Conservation (phyloP, 1,139 yeast genomes). For the Pichia sp. region DNA sequence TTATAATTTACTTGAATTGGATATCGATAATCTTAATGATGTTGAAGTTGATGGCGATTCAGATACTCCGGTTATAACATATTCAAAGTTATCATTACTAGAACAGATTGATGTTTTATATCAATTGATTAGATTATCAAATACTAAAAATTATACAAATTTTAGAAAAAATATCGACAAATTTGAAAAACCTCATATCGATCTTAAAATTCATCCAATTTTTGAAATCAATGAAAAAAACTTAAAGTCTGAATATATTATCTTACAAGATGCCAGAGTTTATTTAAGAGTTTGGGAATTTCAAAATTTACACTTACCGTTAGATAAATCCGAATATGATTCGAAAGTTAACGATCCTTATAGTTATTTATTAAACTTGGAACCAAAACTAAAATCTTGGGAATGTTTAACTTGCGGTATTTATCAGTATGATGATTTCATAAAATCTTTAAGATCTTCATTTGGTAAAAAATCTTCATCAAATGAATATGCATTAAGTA, state of each 20-base stretch:
- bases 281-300: conserved; percentile 36
- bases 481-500: conserved; percentile 20
- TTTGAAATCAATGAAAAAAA: conserved; percentile 13
- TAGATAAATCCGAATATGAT: conserved; percentile 37
- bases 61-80: conserved; percentile 29
- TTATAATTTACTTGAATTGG: conserved; percentile 7
- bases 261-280: conserved; percentile 41
- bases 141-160: conserved; percentile 31
- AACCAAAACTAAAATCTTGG: conserved; percentile 36
- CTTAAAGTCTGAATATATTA: conserved; percentile 33
- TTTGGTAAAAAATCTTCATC: conserved; percentile 24
- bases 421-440: conserved; percentile 26
- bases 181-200: conserved; percentile 32
- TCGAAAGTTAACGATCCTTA: conserved; percentile 25
- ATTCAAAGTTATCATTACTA: conserved; percentile 28
- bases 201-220: conserved; percentile 21
- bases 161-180: conserved; percentile 43
- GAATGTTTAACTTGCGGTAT: conserved; percentile 35
- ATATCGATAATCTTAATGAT: conserved; percentile 17
- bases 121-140: conserved; percentile 34
- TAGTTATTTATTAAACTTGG: conserved; percentile 26
- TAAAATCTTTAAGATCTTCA: conserved; percentile 27
- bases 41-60: conserved; percentile 12
- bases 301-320: conserved; percentile 37
- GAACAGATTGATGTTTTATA: conserved; percentile 41